phyloP scores from a whole-genome alignment of 768 basidiomycete genomes.

The Mrakia frigida region DNA sequence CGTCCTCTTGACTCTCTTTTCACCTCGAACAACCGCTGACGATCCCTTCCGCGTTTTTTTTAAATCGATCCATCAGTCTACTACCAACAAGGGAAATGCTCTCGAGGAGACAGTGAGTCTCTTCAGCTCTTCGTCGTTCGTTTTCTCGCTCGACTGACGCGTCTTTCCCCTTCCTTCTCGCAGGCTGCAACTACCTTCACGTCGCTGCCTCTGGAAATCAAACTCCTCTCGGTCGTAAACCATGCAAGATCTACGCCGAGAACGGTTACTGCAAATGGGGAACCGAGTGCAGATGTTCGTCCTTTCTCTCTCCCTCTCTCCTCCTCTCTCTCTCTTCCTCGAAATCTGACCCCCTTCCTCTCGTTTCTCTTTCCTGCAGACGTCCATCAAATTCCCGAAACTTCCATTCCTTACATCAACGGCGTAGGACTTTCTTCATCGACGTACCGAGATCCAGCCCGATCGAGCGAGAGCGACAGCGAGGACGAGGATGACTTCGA shows the following conservation, averaged over 20 bases:
- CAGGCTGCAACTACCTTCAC: slow-evolving; percentile 24
- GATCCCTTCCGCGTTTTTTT: background rate
- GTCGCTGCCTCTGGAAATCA: background rate
- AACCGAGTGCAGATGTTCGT: slow-evolving; percentile 5
- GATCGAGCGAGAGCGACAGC: background rate
- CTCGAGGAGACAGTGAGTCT: slow-evolving; percentile 10
- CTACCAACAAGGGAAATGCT: slow-evolving; percentile 14
- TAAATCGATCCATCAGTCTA: background rate
- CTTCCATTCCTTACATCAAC: background rate
- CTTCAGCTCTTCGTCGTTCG: background rate
- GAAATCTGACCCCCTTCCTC: background rate
- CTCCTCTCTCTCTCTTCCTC: background rate
- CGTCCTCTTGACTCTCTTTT: background rate
- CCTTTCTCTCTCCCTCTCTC: background rate
- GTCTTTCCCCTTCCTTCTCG: background rate
- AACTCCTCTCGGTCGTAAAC: slow-evolving; percentile 16
- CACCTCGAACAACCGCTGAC: background rate
- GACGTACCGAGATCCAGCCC: background rate
- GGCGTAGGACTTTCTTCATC: background rate
- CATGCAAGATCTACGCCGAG: slow-evolving; percentile 13
- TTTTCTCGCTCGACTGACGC: background rate
- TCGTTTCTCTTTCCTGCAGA: background rate
- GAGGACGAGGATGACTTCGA: slow-evolving; percentile 10
- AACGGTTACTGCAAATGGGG: slow-evolving; percentile 4
- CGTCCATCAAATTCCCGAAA: background rate